Evolutionary conservation across 768 basidiomycete genomes (phyloP).

Genomic region (Neoboletus magnificus): DNA sequence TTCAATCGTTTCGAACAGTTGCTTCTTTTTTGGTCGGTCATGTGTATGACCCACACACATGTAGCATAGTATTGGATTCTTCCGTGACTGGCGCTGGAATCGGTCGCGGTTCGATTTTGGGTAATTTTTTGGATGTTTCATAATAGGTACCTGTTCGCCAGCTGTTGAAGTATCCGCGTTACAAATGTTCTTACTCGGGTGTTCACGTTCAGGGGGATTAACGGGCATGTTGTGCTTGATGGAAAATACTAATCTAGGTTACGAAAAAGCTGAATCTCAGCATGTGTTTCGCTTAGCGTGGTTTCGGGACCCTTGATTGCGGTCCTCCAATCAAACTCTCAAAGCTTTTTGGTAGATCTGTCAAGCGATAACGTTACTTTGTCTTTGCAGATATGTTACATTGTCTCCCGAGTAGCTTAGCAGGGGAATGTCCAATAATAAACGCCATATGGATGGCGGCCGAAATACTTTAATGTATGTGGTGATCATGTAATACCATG

Average conservation of each 20-base stretch:
- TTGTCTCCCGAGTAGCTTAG: not conserved
- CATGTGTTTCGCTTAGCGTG: no score
- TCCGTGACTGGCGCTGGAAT: constrained; percentile 18
- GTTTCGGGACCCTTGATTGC: no score
- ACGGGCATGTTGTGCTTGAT: not conserved
- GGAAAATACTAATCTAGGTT: no score
- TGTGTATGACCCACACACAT: no score
- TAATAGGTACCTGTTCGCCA: not conserved
- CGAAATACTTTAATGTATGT: not conserved
- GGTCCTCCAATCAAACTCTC: no score
- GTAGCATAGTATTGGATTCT: constrained; percentile 11
- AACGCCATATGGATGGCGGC: no score
- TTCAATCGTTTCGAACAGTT: not conserved
- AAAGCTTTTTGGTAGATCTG: no score
- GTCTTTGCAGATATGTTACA: no score
- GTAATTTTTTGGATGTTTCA: not conserved
- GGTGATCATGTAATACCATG: not conserved
- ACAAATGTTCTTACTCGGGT: not conserved
- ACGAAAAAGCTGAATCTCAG: no score
- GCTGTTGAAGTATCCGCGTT: not conserved
- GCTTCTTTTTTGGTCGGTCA: not conserved
- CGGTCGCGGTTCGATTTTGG: constrained; percentile 8
- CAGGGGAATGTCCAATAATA: not conserved
- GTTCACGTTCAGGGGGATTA: not conserved
- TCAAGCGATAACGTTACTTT: no score